Base-by-base conservation (phyloP, 441 rosid species). In the Pelargonium fulgidum region DNA sequence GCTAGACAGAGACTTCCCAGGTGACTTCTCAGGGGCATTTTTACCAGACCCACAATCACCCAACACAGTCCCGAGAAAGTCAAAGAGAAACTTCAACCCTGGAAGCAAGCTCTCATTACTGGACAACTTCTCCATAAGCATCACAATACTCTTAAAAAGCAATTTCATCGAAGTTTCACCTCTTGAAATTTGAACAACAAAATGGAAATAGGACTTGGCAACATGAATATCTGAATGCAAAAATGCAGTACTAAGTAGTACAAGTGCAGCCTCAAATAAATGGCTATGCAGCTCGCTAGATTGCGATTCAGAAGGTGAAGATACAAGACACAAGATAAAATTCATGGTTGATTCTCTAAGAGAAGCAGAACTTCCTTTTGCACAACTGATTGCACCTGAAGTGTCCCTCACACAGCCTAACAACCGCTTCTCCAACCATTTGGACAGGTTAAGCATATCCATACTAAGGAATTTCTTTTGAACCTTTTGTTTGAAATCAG, bases 381-480 rank as follows among this genome's bases (percentile, higher is more conserved):
- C 84, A 82, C 76, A 72, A 72, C 68, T 78, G 71, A 71, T 66
- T 44, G 87, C 92, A 68, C 79, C 86, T 36, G 85, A 72, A 66
- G 81, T 78, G 75, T 89, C 95, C 74, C 74, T 65, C 62, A 75
- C 66, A 83, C 82, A 82, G 83, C 99, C 98, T 77, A 93, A 84
- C 70, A 96, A 84, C 78, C 92, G 88, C 81, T 83, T 87, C 87
- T 89, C 99, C 84, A 96, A 81, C 99, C 97, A 90, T 72, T 81
- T 83, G 70, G 97, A 94, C 80, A 96, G 79, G 68, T 66, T 62
- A 75, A 65, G 76, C 79, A 83, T 65, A 83, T 90, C 99, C 98
- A 89, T 90, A 73, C 78, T 82, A 74, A 86, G 76, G 78, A 90
- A 88, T 67, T 84, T 89, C 68, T 78, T 73, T 73, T 87, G 88